Base-by-base conservation (phyloP, 1,284 basidiomycete genomes). In the Ganoderma multipileum region DNA sequence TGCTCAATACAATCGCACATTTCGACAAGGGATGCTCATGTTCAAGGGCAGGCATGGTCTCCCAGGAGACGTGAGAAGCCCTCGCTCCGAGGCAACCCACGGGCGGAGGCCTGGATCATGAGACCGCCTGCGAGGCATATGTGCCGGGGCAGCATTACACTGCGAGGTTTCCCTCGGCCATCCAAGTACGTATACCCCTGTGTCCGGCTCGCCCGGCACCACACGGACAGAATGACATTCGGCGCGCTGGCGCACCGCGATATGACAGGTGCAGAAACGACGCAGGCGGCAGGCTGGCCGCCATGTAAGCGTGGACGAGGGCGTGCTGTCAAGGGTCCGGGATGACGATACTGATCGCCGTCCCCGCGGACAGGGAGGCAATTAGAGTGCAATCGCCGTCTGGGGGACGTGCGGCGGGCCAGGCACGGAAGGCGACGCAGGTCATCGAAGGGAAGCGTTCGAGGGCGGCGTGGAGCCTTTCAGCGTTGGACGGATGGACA, bases 171-270 rank as follows among this genome's bases (percentile, higher is more conserved):
- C 55, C 55, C 55, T 38, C 55, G 55, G 33, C 55, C 55, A 11
- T 58, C 55, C 3, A 58, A 58, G 33, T 58, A 58, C 55, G 55
- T 38, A 58, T 58, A 23, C 55, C 54, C 16, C 54, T 57, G 54
- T 36, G 3, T 36, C 18, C 54, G 28, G 33, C 12, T 36, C 33
- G n/a, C 7, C 55, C 55, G 55, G 55, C 33, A 36, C 20, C 55
- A 60, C 58, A 60, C 58, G 38, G 58, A 14, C 38, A n/a, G 16
- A n/a, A 11, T 39, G 58, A 28, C 57, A 58, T 38, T 30, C 57
- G 57, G 23, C 23, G 23, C 23, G 52, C 28, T 23, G 28, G 30
- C 7, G 52, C 26, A 54, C 26, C 26, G 16, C 5, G 28, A 55
- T 5, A 30, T 55, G 52, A 33, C 52, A 55, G 52, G 52, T 55